Conservation (phyloP, 164 flowering plant genomes). For the Santalum album region DNA sequence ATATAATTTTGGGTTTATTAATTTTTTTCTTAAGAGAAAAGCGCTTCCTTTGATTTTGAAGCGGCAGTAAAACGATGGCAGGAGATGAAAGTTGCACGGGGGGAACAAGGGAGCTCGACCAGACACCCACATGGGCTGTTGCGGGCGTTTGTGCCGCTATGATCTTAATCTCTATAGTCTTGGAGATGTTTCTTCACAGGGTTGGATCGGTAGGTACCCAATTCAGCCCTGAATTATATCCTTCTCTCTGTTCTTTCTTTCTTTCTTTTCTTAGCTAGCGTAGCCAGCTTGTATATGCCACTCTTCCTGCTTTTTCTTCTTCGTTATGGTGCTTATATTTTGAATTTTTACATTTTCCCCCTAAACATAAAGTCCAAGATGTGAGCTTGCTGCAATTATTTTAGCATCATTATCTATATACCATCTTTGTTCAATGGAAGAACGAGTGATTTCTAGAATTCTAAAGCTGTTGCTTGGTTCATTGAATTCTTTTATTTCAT, state of each 20-base stretch:
- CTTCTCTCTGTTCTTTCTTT: no score
- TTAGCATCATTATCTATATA: not conserved
- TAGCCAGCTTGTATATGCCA: no score
- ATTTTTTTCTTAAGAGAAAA: no score
- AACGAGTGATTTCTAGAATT: not conserved
- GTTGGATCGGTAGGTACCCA: slow-evolving; percentile 59
- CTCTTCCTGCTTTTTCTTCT: no score
- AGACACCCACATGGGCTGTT: slow-evolving; percentile 94
- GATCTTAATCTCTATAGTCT: slow-evolving; percentile 53
- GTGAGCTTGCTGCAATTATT: not conserved
- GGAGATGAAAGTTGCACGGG: slow-evolving; percentile 5
- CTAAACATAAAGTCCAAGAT: no score
- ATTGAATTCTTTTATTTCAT: not conserved
- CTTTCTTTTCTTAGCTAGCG: no score
- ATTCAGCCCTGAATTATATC: no score
- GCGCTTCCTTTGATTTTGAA: no score
- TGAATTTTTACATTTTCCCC: no score
- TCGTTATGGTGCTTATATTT: no score
- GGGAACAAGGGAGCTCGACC: slow-evolving; percentile 42
- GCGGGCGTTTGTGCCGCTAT: slow-evolving; percentile 63
- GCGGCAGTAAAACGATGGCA: no score
- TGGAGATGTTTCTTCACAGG: slow-evolving; percentile 67
- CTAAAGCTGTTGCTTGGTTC: not conserved
- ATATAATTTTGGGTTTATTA: no score
- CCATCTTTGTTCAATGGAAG: not conserved